Base-by-base conservation (phyloP, 108 stramenopile genomes). In the Schizochytrium sp. region DNA sequence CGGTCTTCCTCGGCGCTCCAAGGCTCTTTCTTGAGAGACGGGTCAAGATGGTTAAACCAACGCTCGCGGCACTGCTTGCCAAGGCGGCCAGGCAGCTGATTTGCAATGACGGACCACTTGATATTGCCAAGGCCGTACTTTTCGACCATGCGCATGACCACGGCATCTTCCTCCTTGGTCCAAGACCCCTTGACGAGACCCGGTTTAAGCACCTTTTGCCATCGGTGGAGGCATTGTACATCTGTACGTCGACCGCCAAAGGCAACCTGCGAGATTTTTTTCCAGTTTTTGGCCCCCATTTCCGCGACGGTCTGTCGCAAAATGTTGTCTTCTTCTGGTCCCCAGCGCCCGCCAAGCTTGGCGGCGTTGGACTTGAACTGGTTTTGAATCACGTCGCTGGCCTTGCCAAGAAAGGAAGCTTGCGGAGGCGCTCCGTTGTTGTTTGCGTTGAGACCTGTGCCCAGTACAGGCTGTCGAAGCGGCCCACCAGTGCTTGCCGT, bases 21-120 rank as follows among this genome's bases (percentile, higher is more conserved):
- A 25, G 95, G 95, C 83, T 93, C 93, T 89, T 98, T 98, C 60
- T 92, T 92, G 87, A 99, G 96, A 19, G 60, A n/a, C 44, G 90
- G 92, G 88, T 93, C 91, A 44, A 94, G 90, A 90, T 99, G 99
- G 92, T 99, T 99, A 89, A 96, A 97, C 98, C 98, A 99, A 41
- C 99, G 95, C 92, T 99, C 99, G 19, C 99, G 93, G 94, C 98
- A 99, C 94, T 99, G 99, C 93, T 99, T 99, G 43, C 99, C 99
- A 76, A 96, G 96, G 19, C 99, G 95, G 47, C 97, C 92, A 21
- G 98, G 98, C 4, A 98, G 91, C 57, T 92, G 92, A 25, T 91
- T 90, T 10, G 99, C 98, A 90, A 99, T 97, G 87, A 94, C 95
- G 63, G 95, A 94, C 98, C 98, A 99, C 89, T 97, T 97, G 91